phyloP scores from a whole-genome alignment of 768 basidiomycete species.

The Strobilomyces echinocephalus region DNA sequence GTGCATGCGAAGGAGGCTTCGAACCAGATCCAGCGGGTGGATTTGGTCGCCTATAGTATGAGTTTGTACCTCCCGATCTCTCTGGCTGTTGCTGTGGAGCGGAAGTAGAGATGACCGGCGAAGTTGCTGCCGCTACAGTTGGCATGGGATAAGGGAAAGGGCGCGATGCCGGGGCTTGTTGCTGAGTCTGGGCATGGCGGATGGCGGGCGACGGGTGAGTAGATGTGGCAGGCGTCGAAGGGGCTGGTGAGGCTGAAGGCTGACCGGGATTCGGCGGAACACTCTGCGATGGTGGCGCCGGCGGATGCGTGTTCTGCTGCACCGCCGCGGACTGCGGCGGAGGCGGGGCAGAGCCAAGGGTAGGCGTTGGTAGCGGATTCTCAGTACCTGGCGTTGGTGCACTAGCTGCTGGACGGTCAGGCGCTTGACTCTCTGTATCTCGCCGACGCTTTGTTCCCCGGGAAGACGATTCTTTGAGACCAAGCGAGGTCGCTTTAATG shows the following conservation, averaged over 20 bases:
- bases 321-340: constrained; percentile 17
- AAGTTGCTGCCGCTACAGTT: constrained; percentile 58
- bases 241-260: constrained; percentile 32
- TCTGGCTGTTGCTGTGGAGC: constrained; percentile 36
- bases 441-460: constrained; percentile 59
- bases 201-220: constrained; percentile 35
- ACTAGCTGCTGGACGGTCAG: constrained; percentile 21
- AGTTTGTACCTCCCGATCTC: constrained; percentile 29
- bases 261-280: constrained; percentile 23
- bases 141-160: constrained; percentile 68
- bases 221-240: constrained; percentile 30
- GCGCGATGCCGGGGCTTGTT: constrained; percentile 22
- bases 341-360: constrained; percentile 24
- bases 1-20: constrained; percentile 22
- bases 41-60: constrained; percentile 53
- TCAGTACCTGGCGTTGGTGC: constrained; percentile 20
- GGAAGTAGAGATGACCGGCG: constrained; percentile 48
- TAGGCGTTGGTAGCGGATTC: constrained; percentile 16
- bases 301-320: constrained; percentile 25
- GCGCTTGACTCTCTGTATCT: constrained; percentile 34
- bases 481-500: constrained; percentile 74
- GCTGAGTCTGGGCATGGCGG: constrained; percentile 29
- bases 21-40: constrained; percentile 20
- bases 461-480: constrained; percentile 70
- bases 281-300: constrained; percentile 31